Evolutionary conservation across 306 rosid genomes (phyloP), one percentile per base, ranked within the genome.

Genomic region (Castanea mollissima): DNA sequence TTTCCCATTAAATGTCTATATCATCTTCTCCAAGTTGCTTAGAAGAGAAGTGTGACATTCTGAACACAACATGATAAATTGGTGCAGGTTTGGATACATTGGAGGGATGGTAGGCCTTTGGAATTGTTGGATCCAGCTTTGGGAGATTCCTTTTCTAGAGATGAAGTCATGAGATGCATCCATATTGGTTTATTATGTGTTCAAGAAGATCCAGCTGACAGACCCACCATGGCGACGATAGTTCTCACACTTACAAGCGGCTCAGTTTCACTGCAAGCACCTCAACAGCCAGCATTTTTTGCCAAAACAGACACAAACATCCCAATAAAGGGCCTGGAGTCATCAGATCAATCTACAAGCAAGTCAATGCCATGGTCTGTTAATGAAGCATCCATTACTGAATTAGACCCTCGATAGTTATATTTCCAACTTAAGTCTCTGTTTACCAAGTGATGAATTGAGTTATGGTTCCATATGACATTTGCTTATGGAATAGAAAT

Each of bases 1-100:
- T 12, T 25, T 18, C 25, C 1, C 16, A 0, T 21, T 4, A 4
- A 2, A 35, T 5, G 41, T 35, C 41, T 35, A 35, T 35, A 35
- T 23, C 67, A 10, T 21, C 27, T 23, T 21, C 11, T 21, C 15
- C 15, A 29, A 18, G 19, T 55, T 25, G 21, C 21, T 15, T 4
- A 16, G 2, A 16, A 19, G 60, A 55, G 60, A 18, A 55, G 23
- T 9, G 19, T 55, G 23, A 5, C 29, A 58, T 58, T 56, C 25
- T 56, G 1, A 11, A 46, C 52, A 46, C 52, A 0, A 46, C 19
- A 5, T 52, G 63, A 31, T 29, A 41, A 55, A 54, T 25, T 73
- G 69, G 58, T 5, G 69, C 83, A 74, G 95, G 92, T 85, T 25
- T 91, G 92, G 95, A 80, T 65, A 31, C 73, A 80, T 23, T 89